A percentile compares a stretch with the other conserved stretches of the same genome.
These are phyloP conservation scores for Babjeviella inositovora DNA, from an alignment of 805 yeast genomes.

Conservation along the genomic window DNA sequence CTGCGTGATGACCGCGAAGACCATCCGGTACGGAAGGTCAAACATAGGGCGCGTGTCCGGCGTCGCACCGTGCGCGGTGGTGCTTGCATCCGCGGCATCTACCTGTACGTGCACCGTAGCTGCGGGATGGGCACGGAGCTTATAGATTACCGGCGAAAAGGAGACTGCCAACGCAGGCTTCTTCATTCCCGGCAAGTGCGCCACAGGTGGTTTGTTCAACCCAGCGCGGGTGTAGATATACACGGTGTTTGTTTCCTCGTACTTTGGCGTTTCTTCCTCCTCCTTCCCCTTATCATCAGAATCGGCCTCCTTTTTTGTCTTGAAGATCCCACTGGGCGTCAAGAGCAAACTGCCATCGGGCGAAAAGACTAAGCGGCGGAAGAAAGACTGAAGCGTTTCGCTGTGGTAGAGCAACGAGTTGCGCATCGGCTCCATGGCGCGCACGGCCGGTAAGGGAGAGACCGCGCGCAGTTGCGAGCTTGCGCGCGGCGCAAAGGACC, in stretches of 20 bases:
- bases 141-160: slow-evolving; percentile 57
- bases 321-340: slow-evolving; percentile 62
- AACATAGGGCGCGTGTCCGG: too few species aligned
- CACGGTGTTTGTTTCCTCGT: slow-evolving; percentile 49
- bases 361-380: slow-evolving; percentile 71
- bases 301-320: slow-evolving; percentile 5
- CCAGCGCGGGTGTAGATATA: slow-evolving; percentile 66
- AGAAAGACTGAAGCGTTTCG: slow-evolving; percentile 81
- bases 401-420: slow-evolving; percentile 52
- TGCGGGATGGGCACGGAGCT: slow-evolving; percentile 14
- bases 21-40: slow-evolving; percentile 57
- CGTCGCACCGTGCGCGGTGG: too few species aligned
- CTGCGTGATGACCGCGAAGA: slow-evolving; percentile 88
- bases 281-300: slow-evolving; percentile 3
- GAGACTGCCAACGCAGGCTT: slow-evolving; percentile 76
- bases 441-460: slow-evolving; percentile 29
- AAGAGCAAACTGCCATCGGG: slow-evolving; percentile 79
- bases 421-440: slow-evolving; percentile 18
- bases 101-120: too few species aligned
- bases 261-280: slow-evolving; percentile 5
- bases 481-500: neutral
- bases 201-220: slow-evolving; percentile 52
- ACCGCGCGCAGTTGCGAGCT: too few species aligned
- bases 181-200: slow-evolving; percentile 62
- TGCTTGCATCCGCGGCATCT: neutral